A percentile compares a stretch with the other conserved stretches of the same genome.
Conservation (phyloP, 2,329 filamentous ascomycete species). For the Xenoacremonium recifei region DNA sequence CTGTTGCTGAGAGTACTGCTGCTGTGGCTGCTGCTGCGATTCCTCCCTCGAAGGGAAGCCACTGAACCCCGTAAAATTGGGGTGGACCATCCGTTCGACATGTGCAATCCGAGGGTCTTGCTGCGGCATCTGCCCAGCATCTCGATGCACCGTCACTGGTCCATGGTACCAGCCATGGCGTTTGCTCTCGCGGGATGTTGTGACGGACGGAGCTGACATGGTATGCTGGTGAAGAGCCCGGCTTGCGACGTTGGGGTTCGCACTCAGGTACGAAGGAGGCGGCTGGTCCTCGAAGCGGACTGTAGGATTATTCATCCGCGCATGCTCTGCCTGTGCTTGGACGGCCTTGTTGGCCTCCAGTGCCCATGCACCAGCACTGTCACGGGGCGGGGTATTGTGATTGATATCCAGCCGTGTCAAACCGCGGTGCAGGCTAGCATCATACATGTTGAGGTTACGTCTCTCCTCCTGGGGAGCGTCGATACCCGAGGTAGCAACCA, state of each 20-base stretch:
- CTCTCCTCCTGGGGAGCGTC: conserved; percentile 43
- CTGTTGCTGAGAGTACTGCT: too few relatives aligned
- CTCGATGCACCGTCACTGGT: conserved; percentile 39
- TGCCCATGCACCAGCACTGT: conserved; percentile 55
- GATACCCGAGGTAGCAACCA: conserved; percentile 24
- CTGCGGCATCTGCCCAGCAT: conserved; percentile 27
- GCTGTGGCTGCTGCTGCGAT: conserved; percentile 25
- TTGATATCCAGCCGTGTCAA: conserved; percentile 66
- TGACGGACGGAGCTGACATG: conserved; percentile 56
- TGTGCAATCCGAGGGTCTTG: conserved; percentile 39
- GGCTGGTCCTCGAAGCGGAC: conserved; percentile 56
- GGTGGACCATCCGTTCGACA: conserved; percentile 57
- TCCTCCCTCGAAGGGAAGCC: conserved; percentile 45
- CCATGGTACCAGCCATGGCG: conserved; percentile 73
- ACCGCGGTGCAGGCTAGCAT: conserved; percentile 64
- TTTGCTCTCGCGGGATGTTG: conserved; percentile 59
- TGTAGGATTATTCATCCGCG: conserved; percentile 42
- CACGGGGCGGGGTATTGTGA: conserved; percentile 47
- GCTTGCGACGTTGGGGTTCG: conserved; percentile 25
- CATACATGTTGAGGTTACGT: conserved; percentile 58
- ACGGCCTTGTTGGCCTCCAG: conserved; percentile 55
- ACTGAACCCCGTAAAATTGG: conserved; percentile 52
- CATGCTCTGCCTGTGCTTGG: conserved; percentile 52
- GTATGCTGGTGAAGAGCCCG: conserved; percentile 53
- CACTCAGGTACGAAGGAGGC: conserved; percentile 31